Percentiles rank a stretch among this genome's conserved stretches.
Evolutionary conservation across 2,329 filamentous ascomycete species (phyloP).

Genomic region (Sphaerulina vaccinii): DNA sequence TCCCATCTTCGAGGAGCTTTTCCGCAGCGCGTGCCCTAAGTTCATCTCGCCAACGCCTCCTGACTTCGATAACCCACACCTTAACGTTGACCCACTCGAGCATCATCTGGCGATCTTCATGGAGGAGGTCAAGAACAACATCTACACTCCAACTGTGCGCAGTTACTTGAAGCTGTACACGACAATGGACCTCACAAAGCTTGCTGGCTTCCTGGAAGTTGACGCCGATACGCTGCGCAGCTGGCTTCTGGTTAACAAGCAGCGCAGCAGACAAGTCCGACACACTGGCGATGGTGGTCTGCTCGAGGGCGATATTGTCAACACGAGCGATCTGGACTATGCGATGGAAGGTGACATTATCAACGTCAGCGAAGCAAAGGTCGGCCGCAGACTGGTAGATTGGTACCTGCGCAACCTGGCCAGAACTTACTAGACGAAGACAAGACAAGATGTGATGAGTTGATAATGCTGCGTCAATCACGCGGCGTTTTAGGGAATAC

Average conservation of each 20-base stretch:
- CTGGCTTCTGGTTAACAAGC: slow-evolving; percentile 96
- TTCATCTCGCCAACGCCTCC: slow-evolving; percentile 98
- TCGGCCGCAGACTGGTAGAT: slow-evolving; percentile 93
- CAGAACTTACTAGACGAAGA: slow-evolving; percentile 72
- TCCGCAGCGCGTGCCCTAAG: slow-evolving; percentile 96
- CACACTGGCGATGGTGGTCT: slow-evolving; percentile 82
- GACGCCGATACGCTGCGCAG: slow-evolving; percentile 93
- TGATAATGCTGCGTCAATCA: slow-evolving; percentile 7
- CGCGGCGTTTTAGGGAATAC: slow-evolving; percentile 18
- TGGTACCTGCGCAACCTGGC: slow-evolving; percentile 98
- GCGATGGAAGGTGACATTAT: slow-evolving; percentile 95
- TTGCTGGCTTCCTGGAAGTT: slow-evolving; percentile 94
- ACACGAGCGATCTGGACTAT: slow-evolving; percentile 94
- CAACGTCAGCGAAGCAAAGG: slow-evolving; percentile 98
- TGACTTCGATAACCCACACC: slow-evolving; percentile 93
- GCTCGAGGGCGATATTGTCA: slow-evolving; percentile 87
- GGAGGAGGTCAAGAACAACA: slow-evolving; percentile 99
- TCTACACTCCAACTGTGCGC: slow-evolving; percentile 96
- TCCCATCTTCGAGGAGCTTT: slow-evolving; percentile 96
- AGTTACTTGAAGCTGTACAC: slow-evolving; percentile 99
- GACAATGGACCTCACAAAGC: slow-evolving; percentile 98
- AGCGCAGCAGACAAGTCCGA: slow-evolving; percentile 92
- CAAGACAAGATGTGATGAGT: background rate
- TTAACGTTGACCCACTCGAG: slow-evolving; percentile 95
- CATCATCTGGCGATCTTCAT: slow-evolving; percentile 98